Evolutionary conservation across 208 protist genomes (phyloP).

Genomic region (Lotmaria passim): DNA sequence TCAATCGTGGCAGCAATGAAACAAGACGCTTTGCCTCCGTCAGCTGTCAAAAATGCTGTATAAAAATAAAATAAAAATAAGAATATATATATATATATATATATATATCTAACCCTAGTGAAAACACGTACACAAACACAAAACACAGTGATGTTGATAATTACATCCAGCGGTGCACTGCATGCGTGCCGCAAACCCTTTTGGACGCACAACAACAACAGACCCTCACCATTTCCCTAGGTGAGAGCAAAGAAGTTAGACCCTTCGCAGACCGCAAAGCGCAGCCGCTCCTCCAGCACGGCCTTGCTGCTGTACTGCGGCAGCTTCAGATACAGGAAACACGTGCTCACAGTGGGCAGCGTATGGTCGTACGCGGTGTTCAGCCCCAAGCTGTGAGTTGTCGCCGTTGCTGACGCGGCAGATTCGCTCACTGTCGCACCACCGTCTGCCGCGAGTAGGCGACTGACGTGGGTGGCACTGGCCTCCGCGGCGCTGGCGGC

Average conservation of each 20-base stretch:
- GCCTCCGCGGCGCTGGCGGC: slow-evolving; percentile 10
- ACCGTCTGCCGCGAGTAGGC: not conserved
- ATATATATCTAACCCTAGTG: too few species aligned
- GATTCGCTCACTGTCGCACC: slow-evolving; percentile 11
- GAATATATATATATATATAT: too few species aligned
- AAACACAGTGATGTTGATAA: too few species aligned
- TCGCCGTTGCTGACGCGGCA: not conserved
- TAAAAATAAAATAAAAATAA: too few species aligned
- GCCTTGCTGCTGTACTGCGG: slow-evolving; percentile 90
- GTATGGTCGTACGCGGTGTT: slow-evolving; percentile 18
- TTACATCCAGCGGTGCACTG: too few species aligned
- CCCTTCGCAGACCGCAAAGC: slow-evolving; percentile 72
- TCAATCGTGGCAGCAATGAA: too few species aligned
- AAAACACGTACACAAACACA: too few species aligned
- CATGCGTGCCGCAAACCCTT: too few species aligned
- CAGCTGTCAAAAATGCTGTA: too few species aligned
- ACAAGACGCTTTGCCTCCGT: too few species aligned
- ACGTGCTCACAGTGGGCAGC: slow-evolving; percentile 97
- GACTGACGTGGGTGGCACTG: not conserved
- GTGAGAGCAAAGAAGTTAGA: slow-evolving; percentile 76
- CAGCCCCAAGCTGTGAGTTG: slow-evolving; percentile 13
- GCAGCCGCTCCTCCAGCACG: slow-evolving; percentile 68
- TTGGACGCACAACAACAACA: too few species aligned
- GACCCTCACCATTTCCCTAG: too few species aligned
- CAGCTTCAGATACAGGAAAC: slow-evolving; percentile 95